Conservation (phyloP, 2,329 filamentous ascomycete genomes). For the Colletotrichum sp. region DNA sequence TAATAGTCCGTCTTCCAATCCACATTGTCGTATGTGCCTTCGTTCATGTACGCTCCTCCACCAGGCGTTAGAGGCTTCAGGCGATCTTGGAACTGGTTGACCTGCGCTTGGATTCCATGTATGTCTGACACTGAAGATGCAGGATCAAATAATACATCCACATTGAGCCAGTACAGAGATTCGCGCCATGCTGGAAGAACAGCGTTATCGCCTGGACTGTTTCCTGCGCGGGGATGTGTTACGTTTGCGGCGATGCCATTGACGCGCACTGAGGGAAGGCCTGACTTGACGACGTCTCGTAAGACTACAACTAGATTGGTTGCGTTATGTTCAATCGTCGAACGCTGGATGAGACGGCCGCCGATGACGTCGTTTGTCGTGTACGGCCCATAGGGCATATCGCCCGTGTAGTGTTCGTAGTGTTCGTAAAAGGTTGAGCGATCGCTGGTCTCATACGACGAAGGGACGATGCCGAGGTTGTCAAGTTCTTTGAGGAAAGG, state of each 20-base stretch:
- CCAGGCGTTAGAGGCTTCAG: neutral
- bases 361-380: neutral
- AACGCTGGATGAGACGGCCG: neutral
- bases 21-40: neutral
- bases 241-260: constrained; percentile 12
- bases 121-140: neutral
- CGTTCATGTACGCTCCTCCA: neutral
- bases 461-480: neutral
- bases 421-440: neutral
- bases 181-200: constrained; percentile 24
- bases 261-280: neutral
- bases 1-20: neutral
- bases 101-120: neutral
- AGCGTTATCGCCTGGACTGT: constrained; percentile 13
- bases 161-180: constrained; percentile 43
- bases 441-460: neutral
- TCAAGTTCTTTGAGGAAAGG: neutral
- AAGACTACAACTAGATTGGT: neutral
- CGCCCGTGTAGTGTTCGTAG: constrained; percentile 40
- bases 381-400: constrained; percentile 36
- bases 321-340: neutral
- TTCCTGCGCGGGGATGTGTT: neutral
- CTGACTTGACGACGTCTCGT: neutral
- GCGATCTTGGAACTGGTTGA: neutral
- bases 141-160: neutral